Conservation (phyloP, 345 rosid species). For the Toxicodendron radicans region DNA sequence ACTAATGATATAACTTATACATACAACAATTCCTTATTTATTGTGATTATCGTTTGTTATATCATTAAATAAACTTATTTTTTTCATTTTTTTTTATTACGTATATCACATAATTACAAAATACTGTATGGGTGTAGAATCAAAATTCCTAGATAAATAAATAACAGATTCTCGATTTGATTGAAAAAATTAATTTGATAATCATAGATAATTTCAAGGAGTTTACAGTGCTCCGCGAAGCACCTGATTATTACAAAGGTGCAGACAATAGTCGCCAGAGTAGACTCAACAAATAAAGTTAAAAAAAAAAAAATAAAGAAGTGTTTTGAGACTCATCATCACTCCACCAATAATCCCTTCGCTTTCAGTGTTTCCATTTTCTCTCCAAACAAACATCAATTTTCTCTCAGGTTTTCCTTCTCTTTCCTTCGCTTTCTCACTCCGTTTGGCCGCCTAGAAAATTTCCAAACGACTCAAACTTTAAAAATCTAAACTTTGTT, state of each 20-base stretch:
- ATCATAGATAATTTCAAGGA: background rate
- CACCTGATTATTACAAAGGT: background rate
- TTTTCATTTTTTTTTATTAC: no score
- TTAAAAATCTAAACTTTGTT: background rate
- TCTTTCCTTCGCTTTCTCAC: background rate
- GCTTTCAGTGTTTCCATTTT: background rate
- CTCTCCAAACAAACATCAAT: background rate
- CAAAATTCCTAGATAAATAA: no score
- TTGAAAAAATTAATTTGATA: no score
- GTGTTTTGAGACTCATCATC: background rate
- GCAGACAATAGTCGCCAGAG: constrained; percentile 24
- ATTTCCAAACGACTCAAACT: background rate
- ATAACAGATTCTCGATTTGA: no score
- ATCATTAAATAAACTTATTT: no score
- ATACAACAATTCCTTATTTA: no score
- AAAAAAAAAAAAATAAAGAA: no score
- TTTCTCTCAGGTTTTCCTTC: background rate
- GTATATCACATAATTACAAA: no score
- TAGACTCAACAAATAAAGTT: constrained; percentile 15
- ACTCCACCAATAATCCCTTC: background rate
- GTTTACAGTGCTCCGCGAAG: background rate
- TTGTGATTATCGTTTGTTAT: no score
- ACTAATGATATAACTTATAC: no score
- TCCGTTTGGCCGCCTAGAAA: constrained; percentile 9
- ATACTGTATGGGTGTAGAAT: no score